A percentile compares a stretch with the other conserved stretches of the same genome.
These are phyloP conservation scores for Stephania cephalantha DNA, from an alignment of 164 flowering plant species.

Conservation along the genomic window DNA sequence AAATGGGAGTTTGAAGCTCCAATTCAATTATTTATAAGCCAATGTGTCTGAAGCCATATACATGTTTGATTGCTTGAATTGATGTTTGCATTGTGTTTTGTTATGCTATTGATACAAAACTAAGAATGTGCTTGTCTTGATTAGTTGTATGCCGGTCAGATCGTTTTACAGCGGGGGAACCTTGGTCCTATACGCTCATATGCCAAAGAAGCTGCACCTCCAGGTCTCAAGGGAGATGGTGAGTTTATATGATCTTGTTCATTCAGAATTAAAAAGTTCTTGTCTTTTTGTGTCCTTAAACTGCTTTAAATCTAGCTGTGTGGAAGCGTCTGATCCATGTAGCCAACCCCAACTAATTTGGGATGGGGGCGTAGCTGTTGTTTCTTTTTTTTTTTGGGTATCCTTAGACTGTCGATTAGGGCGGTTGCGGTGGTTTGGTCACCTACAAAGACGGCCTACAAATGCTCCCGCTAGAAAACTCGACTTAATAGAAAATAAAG, in stretches of 20 bases:
- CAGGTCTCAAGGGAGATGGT: constrained; percentile 83
- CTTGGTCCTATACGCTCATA: constrained; percentile 54
- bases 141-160: constrained; percentile 47
- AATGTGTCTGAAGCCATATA: not conserved
- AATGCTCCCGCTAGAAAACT: too few species aligned
- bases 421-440: too few species aligned
- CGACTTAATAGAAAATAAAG: too few species aligned
- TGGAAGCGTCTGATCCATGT: too few species aligned
- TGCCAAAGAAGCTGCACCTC: constrained; percentile 64
- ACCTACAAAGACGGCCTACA: too few species aligned
- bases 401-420: too few species aligned
- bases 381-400: too few species aligned
- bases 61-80: not conserved
- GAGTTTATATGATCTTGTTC: constrained; percentile 20
- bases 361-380: too few species aligned
- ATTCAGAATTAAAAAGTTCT: not conserved
- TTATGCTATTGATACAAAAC: not conserved
- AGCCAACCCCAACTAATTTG: too few species aligned
- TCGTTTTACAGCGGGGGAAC: constrained; percentile 36
- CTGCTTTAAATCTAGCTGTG: not conserved
- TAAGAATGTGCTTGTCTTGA: not conserved
- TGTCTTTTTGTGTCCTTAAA: not conserved
- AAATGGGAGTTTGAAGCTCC: too few species aligned
- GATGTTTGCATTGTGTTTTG: not conserved
- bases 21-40: not conserved